Evolutionary conservation across 2,329 filamentous ascomycete genomes (phyloP), one percentile per base, ranked within the genome.

Genomic region (Curvularia verruculosa): DNA sequence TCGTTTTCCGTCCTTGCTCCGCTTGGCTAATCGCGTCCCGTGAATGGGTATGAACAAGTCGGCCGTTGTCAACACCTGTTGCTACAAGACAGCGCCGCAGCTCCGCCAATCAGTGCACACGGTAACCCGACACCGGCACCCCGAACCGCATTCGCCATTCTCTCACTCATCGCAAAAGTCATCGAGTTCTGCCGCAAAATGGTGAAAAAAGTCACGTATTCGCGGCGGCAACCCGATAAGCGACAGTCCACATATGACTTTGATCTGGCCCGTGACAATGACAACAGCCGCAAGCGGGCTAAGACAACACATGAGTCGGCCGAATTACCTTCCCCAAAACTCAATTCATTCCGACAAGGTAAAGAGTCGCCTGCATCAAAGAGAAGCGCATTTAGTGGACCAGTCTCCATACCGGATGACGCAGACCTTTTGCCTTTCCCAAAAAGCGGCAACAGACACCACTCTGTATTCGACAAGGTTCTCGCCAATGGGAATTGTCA

Each of bases 171-270:
- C 40, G 39, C 51, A 59, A 59, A 56, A 45, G 48, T 49, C 23
- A 44, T 54, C 46, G 36, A 56, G 26, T 51, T 47, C 21, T 52
- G 49, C 46, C 50, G 45, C 51, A 54, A 40, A 23, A 67, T 67
- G 54, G 51, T 39, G n/a, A 67, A 59, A 37, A 54, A 59, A 40
- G 34, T 58, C 50, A 68, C 66, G 6, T 68, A 68, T 50, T 68
- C 66, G 12, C 59, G 60, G 24, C 46, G 60, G 19, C 31, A 48
- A 36, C 49, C 45, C n/a, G 58, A 58, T 8, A 68, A 64, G 57
- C 39, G 49, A 12, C 59, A 47, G 23, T 39, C 51, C 23, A 43
- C 49, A 7, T 52, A 56, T 31, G 54, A 59, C 19, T 49, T 54
- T 19, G 52, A 62, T 26, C 39, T 54, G 15, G 49, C 54, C 19